phyloP scores from a whole-genome alignment of 139 green algal species.

The Haematococcus sp. region DNA sequence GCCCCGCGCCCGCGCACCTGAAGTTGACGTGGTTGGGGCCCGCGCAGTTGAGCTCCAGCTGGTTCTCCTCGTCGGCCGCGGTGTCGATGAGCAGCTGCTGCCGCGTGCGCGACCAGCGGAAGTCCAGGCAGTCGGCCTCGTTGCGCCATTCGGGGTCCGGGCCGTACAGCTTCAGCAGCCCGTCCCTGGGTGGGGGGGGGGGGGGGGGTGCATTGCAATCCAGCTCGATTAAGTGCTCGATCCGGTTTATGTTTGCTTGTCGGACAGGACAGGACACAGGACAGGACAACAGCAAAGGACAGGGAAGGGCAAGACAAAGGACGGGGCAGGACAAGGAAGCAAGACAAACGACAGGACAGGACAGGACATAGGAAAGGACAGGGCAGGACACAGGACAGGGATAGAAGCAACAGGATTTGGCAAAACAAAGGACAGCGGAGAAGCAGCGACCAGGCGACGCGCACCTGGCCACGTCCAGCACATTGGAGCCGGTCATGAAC shows the following conservation, averaged over 20 bases:
- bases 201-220: too few relatives aligned
- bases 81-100: too few relatives aligned
- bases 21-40: slow-evolving; percentile 46
- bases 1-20: too few relatives aligned
- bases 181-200: slow-evolving; percentile 1
- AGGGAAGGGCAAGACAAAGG: too few relatives aligned
- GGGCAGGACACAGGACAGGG: too few relatives aligned
- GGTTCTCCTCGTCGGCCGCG: too few relatives aligned
- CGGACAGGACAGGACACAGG: too few relatives aligned
- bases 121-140: slow-evolving; percentile 34
- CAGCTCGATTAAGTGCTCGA: background rate
- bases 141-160: slow-evolving; percentile 41
- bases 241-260: too few relatives aligned
- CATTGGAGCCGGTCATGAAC: slow-evolving; percentile 30
- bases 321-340: too few relatives aligned
- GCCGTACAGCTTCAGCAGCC: slow-evolving; percentile 23
- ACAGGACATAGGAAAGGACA: background rate
- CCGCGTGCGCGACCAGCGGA: slow-evolving; percentile 4
- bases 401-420: too few relatives aligned
- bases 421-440: too few relatives aligned
- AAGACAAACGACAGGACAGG: background rate
- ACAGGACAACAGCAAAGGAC: too few relatives aligned
- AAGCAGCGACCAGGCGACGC: background rate
- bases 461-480: slow-evolving; percentile 27
- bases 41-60: slow-evolving; percentile 47